Conservation (phyloP, 1,284 basidiomycete genomes). For the Cryptococcus floricola region DNA sequence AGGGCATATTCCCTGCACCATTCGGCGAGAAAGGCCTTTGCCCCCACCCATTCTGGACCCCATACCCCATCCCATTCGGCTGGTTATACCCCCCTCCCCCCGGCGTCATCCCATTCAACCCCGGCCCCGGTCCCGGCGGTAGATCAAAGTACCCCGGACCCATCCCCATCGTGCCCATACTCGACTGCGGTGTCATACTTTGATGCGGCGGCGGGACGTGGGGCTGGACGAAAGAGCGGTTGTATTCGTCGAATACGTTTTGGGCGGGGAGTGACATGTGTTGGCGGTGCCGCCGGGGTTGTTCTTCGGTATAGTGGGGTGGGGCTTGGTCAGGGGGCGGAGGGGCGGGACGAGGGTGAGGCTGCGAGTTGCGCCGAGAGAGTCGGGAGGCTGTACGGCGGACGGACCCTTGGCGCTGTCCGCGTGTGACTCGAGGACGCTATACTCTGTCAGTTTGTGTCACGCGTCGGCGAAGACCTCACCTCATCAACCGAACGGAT, state of each 20-base stretch:
- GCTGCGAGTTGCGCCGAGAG: neutral
- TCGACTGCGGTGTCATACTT: too few species aligned
- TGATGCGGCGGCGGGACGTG: too few species aligned
- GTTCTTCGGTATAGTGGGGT: slow-evolving; percentile 5
- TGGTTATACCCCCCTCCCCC: neutral
- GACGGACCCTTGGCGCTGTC: too few species aligned
- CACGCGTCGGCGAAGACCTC: slow-evolving; percentile 5
- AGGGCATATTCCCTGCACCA: slow-evolving; percentile 1
- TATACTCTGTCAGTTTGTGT: neutral
- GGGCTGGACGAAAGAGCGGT: too few species aligned
- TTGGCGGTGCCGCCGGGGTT: neutral
- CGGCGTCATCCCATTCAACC: neutral
- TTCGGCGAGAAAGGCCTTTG: slow-evolving; percentile 2
- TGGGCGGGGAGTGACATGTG: neutral
- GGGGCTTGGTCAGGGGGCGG: neutral
- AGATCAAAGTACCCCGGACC: slow-evolving; percentile 13
- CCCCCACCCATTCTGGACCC: neutral
- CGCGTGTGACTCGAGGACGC: slow-evolving; percentile 12
- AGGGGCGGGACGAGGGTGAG: neutral
- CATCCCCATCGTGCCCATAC: neutral
- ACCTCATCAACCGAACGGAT: slow-evolving; percentile 39
- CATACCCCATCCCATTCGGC: neutral
- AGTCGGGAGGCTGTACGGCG: neutral
- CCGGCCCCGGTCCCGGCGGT: neutral
- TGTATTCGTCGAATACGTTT: neutral